A percentile compares a stretch with the other conserved stretches of the same genome.
phyloP scores from a whole-genome alignment of 257 asterid genomes.

The Ballota nigra region DNA sequence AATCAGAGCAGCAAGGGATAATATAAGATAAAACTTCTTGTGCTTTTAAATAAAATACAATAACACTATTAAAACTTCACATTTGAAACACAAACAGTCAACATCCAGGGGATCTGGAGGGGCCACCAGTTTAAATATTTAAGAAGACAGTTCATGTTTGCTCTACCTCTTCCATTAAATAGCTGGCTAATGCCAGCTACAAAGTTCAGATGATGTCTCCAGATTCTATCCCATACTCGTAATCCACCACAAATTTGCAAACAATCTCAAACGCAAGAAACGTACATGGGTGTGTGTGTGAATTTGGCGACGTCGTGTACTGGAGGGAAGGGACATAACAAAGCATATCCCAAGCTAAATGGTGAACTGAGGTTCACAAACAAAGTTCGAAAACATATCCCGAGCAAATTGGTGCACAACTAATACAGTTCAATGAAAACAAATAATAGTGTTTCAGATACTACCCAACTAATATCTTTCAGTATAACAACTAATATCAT shows the following conservation, averaged over 20 bases:
- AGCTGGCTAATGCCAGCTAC: conserved; percentile 18
- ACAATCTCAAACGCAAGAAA: neutral
- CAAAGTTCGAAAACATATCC: neutral
- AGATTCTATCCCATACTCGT: neutral
- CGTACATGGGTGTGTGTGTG: neutral
- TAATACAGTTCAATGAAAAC: no score
- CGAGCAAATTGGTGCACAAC: neutral
- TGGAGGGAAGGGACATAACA: neutral
- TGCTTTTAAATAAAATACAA: neutral
- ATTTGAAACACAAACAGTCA: conserved; percentile 13
- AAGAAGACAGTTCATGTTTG: neutral
- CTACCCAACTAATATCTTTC: no score
- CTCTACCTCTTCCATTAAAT: neutral
- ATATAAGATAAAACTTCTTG: neutral
- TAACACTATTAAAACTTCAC: conserved; percentile 1
- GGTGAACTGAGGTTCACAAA: neutral
- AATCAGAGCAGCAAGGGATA: neutral
- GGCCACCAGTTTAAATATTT: conserved; percentile 12
- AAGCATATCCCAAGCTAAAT: neutral
- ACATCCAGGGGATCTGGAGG: conserved; percentile 1
- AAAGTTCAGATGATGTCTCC: conserved; percentile 9
- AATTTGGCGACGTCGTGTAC: neutral
- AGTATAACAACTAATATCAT: no score
- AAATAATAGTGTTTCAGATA: no score
- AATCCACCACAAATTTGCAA: neutral